A percentile compares a stretch with the other conserved stretches of the same genome.
Conservation (phyloP, 2,329 filamentous ascomycete genomes). For the Xylariaceae sp. region DNA sequence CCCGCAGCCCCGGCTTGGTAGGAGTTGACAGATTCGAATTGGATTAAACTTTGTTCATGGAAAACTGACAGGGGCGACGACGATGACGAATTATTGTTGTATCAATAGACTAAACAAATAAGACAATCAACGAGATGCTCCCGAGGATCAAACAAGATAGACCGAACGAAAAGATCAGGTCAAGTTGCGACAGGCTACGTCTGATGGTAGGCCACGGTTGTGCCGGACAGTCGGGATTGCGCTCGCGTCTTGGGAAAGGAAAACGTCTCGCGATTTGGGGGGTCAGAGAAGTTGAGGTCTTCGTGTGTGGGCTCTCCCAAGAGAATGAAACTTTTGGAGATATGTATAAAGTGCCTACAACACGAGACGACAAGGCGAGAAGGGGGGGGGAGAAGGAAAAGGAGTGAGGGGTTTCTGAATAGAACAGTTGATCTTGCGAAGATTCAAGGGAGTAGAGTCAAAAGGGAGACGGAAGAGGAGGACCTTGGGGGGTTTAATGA, state of each 20-base stretch:
- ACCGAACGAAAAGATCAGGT: constrained; percentile 34
- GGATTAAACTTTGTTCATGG: constrained; percentile 44
- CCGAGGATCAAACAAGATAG: constrained; percentile 35
- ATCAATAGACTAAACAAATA: constrained; percentile 38
- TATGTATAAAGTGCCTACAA: constrained; percentile 30
- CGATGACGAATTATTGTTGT: constrained; percentile 19
- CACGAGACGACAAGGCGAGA: constrained; percentile 36
- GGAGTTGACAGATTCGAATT: constrained; percentile 42
- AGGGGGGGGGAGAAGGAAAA: constrained; percentile 37
- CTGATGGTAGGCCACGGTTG: constrained; percentile 39
- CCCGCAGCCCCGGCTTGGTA: constrained; percentile 11
- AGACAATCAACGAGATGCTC: constrained; percentile 32
- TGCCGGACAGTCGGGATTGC: constrained; percentile 42
- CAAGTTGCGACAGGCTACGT: constrained; percentile 41
- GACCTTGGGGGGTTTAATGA: constrained; percentile 40
- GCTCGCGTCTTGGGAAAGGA: constrained; percentile 37
- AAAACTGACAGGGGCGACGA: neutral
- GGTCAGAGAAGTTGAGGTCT: constrained; percentile 14
- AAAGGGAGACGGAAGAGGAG: constrained; percentile 40
- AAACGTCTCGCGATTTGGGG: constrained; percentile 28
- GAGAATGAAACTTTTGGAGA: constrained; percentile 4
- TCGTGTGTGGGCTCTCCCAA: constrained; percentile 17
- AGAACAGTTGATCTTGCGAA: constrained; percentile 39
- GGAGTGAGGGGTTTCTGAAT: constrained; percentile 45
- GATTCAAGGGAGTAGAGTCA: constrained; percentile 41